These are phyloP conservation scores for Elongisporangium anandrum DNA, from an alignment of 352 stramenopile genomes.

Conservation along the genomic window DNA sequence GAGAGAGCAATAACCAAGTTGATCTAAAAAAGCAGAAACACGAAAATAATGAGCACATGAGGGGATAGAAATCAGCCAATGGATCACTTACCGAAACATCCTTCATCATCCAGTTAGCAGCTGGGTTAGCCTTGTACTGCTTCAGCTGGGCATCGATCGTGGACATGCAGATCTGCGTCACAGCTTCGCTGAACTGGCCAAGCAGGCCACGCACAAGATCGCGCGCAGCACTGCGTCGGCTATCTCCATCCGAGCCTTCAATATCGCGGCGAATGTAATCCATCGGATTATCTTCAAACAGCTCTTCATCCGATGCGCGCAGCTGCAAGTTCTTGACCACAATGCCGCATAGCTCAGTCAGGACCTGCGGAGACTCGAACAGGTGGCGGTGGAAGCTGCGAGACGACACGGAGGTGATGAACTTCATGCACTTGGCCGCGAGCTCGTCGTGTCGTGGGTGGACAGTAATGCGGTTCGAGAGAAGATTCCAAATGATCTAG, in stretches of 20 bases:
- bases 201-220: slow-evolving; percentile 95
- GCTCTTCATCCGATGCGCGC: slow-evolving; percentile 94
- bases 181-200: slow-evolving; percentile 91
- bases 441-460: slow-evolving; percentile 94
- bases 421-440: slow-evolving; percentile 96
- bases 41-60: slow-evolving; percentile 1
- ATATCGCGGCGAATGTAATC: slow-evolving; percentile 99
- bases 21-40: slow-evolving; percentile 38
- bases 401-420: slow-evolving; percentile 93
- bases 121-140: slow-evolving; percentile 85
- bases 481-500: slow-evolving; percentile 66
- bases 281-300: slow-evolving; percentile 98
- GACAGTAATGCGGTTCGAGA: slow-evolving; percentile 67
- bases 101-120: slow-evolving; percentile 92
- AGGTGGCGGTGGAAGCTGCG: slow-evolving; percentile 92
- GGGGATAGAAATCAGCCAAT: neutral
- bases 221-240: slow-evolving; percentile 90
- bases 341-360: slow-evolving; percentile 94
- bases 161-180: slow-evolving; percentile 92
- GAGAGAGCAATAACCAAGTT: slow-evolving; percentile 96
- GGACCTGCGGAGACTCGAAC: slow-evolving; percentile 77
- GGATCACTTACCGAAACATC: slow-evolving; percentile 94
- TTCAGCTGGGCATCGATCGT: slow-evolving; percentile 91
- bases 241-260: slow-evolving; percentile 97
- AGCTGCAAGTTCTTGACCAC: slow-evolving; percentile 98